Base-by-base conservation (phyloP, 2,329 filamentous ascomycete genomes). In the Albophoma yamanashiensis region DNA sequence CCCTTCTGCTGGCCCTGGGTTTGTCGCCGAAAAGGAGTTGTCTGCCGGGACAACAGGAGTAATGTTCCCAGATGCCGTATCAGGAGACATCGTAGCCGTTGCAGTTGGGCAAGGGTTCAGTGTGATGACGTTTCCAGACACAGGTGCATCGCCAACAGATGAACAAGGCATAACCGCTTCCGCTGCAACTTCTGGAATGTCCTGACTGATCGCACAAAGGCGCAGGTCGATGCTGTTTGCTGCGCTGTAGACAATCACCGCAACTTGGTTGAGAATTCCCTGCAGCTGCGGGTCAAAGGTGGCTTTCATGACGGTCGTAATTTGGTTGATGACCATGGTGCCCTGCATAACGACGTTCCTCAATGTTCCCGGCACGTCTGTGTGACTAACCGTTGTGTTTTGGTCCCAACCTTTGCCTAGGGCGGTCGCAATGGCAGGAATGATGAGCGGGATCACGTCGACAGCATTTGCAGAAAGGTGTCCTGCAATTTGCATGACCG, bases 401-500 rank as follows among this genome's bases (percentile, higher is more conserved):
- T 22, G 50, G 17, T 63, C 55, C 17, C 63, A 31, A 4, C 55
- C 43, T 45, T 60, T 59, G 2, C 65, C 65, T 8, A 67, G 43
- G 25, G 60, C 63, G 8, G 58, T 56, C 9, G 66, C 63, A 39
- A 68, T 55, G 17, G 67, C 67, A 34, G 66, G 66, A 53, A 69
- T 61, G 15, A 69, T 58, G 2, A 67, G 42, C 6, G 67, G 66
- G 3, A 69, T 59, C 7, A 64, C 38, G 2, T 62, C 59, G 11
- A 62, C 38, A 9, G 60, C 22, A 1, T 59, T 57, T 1, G 61
- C 50, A 17, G 67, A 66, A 3, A 31, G 43, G 31, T 67, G 57
- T 15, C 38, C 45, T 22, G 65, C 63, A 15, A 66, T 56, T n/a
- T 60, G 55, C 14, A 63, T 60, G 43, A 69, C 45, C 22, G 59